Evolutionary conservation across 805 yeast species (phyloP).

Genomic region (Candida insectalens): DNA sequence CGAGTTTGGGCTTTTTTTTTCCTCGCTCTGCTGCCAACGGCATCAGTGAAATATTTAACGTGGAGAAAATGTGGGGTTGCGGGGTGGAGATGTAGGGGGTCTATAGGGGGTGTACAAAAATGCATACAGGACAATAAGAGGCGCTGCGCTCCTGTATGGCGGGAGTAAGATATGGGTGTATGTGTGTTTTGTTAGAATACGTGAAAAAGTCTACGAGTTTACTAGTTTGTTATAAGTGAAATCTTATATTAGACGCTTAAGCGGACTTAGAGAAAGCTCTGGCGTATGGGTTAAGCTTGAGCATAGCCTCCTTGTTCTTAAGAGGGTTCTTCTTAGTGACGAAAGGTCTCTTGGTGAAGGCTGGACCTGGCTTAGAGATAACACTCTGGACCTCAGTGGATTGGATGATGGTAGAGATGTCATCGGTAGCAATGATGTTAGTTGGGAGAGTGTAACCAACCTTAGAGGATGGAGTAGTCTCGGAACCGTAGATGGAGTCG

Average conservation of each 20-base stretch:
- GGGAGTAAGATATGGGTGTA: too few species aligned
- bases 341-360: slow-evolving; percentile 87
- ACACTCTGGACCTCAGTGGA: slow-evolving; percentile 98
- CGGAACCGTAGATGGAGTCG: slow-evolving; percentile 95
- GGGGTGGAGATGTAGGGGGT: too few species aligned
- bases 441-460: slow-evolving; percentile 94
- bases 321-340: slow-evolving; percentile 98
- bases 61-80: not conserved
- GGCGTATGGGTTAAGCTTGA: slow-evolving; percentile 99
- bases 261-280: slow-evolving; percentile 90
- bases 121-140: too few species aligned
- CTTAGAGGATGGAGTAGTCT: slow-evolving; percentile 89
- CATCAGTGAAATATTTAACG: too few species aligned
- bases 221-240: too few species aligned
- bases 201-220: too few species aligned
- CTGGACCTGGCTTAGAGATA: slow-evolving; percentile 92
- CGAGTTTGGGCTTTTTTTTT: too few species aligned
- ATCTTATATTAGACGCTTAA: too few species aligned
- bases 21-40: too few species aligned
- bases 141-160: too few species aligned
- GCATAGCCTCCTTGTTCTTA: slow-evolving; percentile 97
- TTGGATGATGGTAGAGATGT: slow-evolving; percentile 95
- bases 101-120: too few species aligned
- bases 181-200: too few species aligned
- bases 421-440: slow-evolving; percentile 92